These are phyloP conservation scores for Yamadazyma olivae DNA, from an alignment of 805 yeast genomes.

Conservation along the genomic window DNA sequence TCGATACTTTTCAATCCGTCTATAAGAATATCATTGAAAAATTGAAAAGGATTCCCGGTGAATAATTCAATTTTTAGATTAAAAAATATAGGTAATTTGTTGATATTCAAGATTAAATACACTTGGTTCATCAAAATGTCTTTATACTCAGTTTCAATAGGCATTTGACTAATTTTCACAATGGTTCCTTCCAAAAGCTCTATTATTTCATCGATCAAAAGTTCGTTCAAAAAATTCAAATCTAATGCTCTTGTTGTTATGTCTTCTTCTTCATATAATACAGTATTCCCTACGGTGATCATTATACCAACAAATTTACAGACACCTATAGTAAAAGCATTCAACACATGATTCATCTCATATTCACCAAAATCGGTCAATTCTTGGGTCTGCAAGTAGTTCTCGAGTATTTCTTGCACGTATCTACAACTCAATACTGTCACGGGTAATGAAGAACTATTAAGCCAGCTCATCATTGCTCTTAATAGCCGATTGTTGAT, in stretches of 20 bases:
- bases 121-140: conserved; percentile 19
- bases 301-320: conserved; percentile 51
- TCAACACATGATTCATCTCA: conserved; percentile 45
- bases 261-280: conserved; percentile 74
- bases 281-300: conserved; percentile 50
- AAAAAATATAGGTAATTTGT: conserved; percentile 13
- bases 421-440: conserved; percentile 75
- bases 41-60: conserved; percentile 2
- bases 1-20: conserved; percentile 14
- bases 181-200: conserved; percentile 32
- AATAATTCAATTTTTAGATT: conserved; percentile 10
- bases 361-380: conserved; percentile 18
- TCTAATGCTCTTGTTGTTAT: conserved; percentile 63
- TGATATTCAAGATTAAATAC: conserved; percentile 23
- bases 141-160: conserved; percentile 12
- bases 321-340: conserved; percentile 50
- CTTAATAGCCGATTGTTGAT: conserved; percentile 54
- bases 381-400: conserved; percentile 25
- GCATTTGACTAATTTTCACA: conserved; percentile 14
- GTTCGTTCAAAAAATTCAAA: conserved; percentile 27
- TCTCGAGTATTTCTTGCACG: conserved; percentile 55
- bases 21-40: conserved; percentile 15
- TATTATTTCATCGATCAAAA: conserved; percentile 19
- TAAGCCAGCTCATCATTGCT: conserved; percentile 68
- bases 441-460: conserved; percentile 70